Conservation (phyloP, 371 early-diverging fungal genomes). For the Mortierella sp. region DNA sequence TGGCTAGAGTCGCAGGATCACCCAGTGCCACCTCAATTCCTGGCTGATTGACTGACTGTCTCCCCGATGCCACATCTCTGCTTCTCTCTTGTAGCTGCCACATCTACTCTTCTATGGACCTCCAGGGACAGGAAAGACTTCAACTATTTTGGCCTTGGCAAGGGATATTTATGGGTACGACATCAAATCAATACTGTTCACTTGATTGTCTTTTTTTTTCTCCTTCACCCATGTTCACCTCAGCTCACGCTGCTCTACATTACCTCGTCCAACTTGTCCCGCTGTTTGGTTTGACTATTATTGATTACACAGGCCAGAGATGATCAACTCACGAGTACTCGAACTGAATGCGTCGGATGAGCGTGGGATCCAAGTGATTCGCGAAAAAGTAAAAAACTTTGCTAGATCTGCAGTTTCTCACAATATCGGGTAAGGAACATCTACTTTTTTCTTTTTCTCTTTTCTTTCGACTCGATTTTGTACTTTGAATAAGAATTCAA, state of each 20-base stretch:
- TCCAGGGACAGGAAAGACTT: slow-evolving; percentile 99
- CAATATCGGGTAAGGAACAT: slow-evolving; percentile 55
- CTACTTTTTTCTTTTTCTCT: too few relatives aligned
- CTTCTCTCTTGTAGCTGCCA: slow-evolving; percentile 76
- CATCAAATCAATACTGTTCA: not conserved
- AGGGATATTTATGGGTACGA: slow-evolving; percentile 88
- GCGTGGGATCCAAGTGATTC: slow-evolving; percentile 96
- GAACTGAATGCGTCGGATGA: slow-evolving; percentile 99
- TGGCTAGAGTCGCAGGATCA: not conserved
- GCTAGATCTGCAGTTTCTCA: slow-evolving; percentile 78
- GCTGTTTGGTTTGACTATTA: not conserved
- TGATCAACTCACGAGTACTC: slow-evolving; percentile 84
- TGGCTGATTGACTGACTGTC: slow-evolving; percentile 3
- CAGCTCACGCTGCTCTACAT: not conserved
- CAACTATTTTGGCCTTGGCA: slow-evolving; percentile 95
- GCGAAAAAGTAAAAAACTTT: slow-evolving; percentile 98
- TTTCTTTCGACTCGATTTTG: too few relatives aligned
- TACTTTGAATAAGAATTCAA: too few relatives aligned
- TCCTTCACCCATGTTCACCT: not conserved
- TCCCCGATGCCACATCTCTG: not conserved
- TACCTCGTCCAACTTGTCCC: too few relatives aligned
- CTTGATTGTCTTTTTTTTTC: not conserved
- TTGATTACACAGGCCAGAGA: slow-evolving; percentile 74
- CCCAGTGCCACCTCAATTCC: not conserved
- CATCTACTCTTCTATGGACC: slow-evolving; percentile 99